A percentile compares a stretch with the other conserved stretches of the same genome.
These are phyloP conservation scores for Dalbergia cultrata DNA, from an alignment of 306 rosid genomes.

Conservation along the genomic window DNA sequence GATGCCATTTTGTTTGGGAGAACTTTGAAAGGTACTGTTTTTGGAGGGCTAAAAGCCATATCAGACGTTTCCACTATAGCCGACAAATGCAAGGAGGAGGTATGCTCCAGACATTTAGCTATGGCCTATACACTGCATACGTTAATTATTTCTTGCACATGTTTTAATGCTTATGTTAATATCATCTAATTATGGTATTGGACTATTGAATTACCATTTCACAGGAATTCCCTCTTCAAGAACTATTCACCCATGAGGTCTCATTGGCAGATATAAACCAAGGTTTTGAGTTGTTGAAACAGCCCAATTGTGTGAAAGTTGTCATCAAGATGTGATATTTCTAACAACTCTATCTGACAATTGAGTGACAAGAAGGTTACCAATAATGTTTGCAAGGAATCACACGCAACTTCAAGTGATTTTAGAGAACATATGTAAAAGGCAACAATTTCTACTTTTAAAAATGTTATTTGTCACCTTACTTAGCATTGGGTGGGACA, in stretches of 20 bases:
- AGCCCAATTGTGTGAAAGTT: conserved; percentile 61
- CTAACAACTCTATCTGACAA: neutral
- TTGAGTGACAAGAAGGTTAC: neutral
- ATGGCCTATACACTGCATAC: neutral
- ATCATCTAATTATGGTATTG: neutral
- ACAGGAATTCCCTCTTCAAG: conserved; percentile 62
- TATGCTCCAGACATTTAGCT: conserved; percentile 5
- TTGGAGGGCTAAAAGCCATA: conserved; percentile 63
- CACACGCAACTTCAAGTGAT: neutral
- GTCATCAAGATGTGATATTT: conserved; percentile 54
- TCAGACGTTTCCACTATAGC: conserved; percentile 56
- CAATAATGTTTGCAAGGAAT: neutral
- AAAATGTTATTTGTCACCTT: no score
- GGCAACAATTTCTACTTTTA: neutral
- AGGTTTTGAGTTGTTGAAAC: conserved; percentile 53
- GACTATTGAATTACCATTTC: neutral
- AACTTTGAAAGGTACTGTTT: conserved; percentile 58
- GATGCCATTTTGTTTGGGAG: conserved; percentile 47
- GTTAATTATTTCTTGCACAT: neutral
- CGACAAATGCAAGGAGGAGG: conserved; percentile 58
- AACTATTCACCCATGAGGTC: conserved; percentile 62
- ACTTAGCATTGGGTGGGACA: no score
- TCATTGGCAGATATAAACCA: conserved; percentile 42
- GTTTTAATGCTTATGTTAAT: neutral
- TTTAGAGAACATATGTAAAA: neutral